phyloP scores from a whole-genome alignment of 139 green algal species.

The Chlamydomonas eustigma region DNA sequence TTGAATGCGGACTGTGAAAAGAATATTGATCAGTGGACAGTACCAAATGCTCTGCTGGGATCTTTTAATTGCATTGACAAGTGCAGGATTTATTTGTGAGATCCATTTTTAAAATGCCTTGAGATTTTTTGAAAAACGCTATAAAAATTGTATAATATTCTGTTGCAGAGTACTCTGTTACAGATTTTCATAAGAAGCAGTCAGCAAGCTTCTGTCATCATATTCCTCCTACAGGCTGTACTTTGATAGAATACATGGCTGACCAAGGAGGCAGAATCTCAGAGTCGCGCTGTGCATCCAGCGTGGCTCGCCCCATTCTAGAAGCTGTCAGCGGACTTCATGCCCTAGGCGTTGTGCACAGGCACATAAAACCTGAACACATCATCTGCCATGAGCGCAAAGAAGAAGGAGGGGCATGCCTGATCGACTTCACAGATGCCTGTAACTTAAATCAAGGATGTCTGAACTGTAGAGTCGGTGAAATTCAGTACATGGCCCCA shows the following conservation, averaged over 20 bases:
- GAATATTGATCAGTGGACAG: neutral
- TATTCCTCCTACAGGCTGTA: slow-evolving; percentile 1
- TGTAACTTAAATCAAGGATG: neutral
- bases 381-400: slow-evolving; percentile 12
- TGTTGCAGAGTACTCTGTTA: neutral
- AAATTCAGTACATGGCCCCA: slow-evolving; percentile 21
- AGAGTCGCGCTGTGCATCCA: neutral
- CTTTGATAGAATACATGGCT: slow-evolving; percentile 9
- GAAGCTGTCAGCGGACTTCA: slow-evolving; percentile 12
- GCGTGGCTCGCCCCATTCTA: slow-evolving; percentile 9
- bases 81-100: too few relatives aligned
- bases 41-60: neutral
- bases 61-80: neutral
- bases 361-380: slow-evolving; percentile 20
- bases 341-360: slow-evolving; percentile 11
- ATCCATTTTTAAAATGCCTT: too few relatives aligned
- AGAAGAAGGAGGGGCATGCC: neutral
- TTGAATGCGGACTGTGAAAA: neutral
- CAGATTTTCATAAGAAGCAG: neutral
- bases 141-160: too few relatives aligned
- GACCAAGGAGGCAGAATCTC: neutral
- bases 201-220: neutral
- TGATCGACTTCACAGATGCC: slow-evolving; percentile 16
- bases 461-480: neutral
- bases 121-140: too few relatives aligned